Percentiles rank a stretch among this genome's conserved stretches.
Evolutionary conservation across 2,329 filamentous ascomycete genomes (phyloP).

Genomic region (Fusarium stilboides): DNA sequence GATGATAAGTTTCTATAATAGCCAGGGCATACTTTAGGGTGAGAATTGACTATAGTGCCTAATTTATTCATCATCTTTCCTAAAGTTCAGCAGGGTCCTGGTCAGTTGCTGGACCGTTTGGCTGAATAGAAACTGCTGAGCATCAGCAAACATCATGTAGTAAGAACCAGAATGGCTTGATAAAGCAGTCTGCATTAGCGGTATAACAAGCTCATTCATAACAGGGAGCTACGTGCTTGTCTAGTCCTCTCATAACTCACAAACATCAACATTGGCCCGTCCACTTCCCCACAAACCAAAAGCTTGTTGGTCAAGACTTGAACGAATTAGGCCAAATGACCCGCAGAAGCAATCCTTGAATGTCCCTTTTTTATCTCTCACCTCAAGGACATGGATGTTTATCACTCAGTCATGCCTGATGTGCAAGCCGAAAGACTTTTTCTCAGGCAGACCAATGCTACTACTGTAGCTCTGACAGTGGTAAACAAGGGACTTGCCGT

Average conservation of each 20-base stretch:
- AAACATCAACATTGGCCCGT: slow-evolving; percentile 37
- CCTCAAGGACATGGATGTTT: slow-evolving; percentile 19
- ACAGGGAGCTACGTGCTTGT: not conserved
- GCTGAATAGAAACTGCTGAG: not conserved
- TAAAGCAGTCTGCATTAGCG: slow-evolving; percentile 28
- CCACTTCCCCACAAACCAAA: slow-evolving; percentile 44
- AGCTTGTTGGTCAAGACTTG: slow-evolving; percentile 41
- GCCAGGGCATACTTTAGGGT: too few relatives aligned
- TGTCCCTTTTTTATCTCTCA: slow-evolving; percentile 33
- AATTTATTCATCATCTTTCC: too few relatives aligned
- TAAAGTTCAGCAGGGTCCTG: too few relatives aligned
- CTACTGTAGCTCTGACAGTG: not conserved
- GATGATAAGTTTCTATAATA: too few relatives aligned
- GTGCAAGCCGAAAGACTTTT: slow-evolving; percentile 13
- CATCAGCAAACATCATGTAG: not conserved
- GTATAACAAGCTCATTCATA: slow-evolving; percentile 1
- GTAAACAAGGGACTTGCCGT: slow-evolving; percentile 3
- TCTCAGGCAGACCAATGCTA: not conserved
- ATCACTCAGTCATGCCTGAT: slow-evolving; percentile 4
- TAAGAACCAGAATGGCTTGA: not conserved
- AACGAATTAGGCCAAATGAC: slow-evolving; percentile 34
- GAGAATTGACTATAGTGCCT: too few relatives aligned
- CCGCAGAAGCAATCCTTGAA: slow-evolving; percentile 36
- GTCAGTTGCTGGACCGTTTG: too few relatives aligned
- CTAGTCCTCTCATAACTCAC: slow-evolving; percentile 13